Evolutionary conservation across 2,329 filamentous ascomycete genomes (phyloP), one percentile per base, ranked within the genome.

Genomic region (Venturia asperata): DNA sequence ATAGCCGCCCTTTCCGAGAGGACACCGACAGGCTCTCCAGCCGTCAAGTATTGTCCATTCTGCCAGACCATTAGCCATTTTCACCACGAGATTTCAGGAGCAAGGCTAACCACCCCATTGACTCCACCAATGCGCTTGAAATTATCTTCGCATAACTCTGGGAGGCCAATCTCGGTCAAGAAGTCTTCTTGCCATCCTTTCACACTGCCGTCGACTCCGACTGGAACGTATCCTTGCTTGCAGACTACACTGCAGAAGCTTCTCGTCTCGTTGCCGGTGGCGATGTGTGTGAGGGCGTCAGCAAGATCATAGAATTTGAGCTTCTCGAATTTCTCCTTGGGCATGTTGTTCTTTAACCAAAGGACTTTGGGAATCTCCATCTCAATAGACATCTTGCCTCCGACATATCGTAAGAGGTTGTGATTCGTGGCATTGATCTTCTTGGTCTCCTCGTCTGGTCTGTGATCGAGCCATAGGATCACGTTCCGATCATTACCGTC

Each of bases 141-240:
- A 72, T 95, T 85, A 73, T 97, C 89, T 71, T 95, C 84, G 61
- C 84, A 85, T 65, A 99, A 79, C 69, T 96, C 92, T 45, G 83
- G 83, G n/a, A 99, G 82, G 19, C 94, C 94, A 73, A 99, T 95
- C 10, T 87, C 84, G 39, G 85, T 84, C 69, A 96, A 86, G 73
- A 99, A 99, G 73, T 97, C 93, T 70, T 93, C 90, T 75, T 97
- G 93, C 94, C 94, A 99, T 42, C 94, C 94, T 80, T 97, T 97
- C 66, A 96, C 91, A 76, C 92, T 97, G 61, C 92, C 92, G 70
- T 99, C 94, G 6, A 97, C 92, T 62, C 94, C 94, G n/a, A 97
- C 90, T 0, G 94, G 94, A 1, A 99, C 90, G 73, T 87, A 97
- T 1, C 93, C 94, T 77, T 99, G 94, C 81, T 97, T 99, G 78